phyloP scores from a whole-genome alignment of 73 alveolate genomes.

The Tetrahymena borealis region DNA sequence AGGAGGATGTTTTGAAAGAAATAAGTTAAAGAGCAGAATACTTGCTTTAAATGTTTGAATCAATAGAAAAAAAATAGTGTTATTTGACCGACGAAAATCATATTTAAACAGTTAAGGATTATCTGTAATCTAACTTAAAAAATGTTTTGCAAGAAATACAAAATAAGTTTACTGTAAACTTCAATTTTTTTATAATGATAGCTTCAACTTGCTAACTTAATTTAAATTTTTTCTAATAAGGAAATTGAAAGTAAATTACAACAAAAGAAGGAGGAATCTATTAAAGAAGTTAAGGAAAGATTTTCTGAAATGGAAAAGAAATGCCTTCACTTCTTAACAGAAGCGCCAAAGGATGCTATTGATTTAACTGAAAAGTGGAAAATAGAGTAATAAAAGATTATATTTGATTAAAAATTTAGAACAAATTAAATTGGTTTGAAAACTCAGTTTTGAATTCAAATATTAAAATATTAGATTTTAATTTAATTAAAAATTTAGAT shows the following conservation, averaged over 20 bases:
- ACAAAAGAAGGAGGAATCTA: not conserved
- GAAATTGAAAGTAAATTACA: not conserved
- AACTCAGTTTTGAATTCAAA: too few relatives aligned
- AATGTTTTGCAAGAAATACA: conserved; percentile 1
- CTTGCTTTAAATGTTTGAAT: not conserved
- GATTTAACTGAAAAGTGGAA: not conserved
- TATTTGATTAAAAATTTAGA: not conserved
- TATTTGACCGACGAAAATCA: not conserved
- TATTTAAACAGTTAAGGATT: not conserved
- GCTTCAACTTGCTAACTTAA: not conserved
- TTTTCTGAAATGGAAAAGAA: not conserved
- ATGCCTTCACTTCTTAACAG: not conserved
- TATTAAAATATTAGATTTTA: too few relatives aligned
- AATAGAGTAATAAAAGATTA: not conserved
- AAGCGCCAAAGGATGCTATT: not conserved
- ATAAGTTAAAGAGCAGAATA: not conserved
- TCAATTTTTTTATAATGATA: too few relatives aligned
- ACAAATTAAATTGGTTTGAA: too few relatives aligned
- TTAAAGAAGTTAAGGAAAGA: not conserved
- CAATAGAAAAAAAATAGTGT: not conserved
- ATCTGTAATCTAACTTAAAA: not conserved
- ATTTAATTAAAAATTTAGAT: too few relatives aligned
- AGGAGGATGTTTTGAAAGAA: conserved; percentile 15
- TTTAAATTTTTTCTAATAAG: not conserved
- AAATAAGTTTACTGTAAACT: not conserved